Evolutionary conservation across 208 protist species (phyloP), one percentile per base, ranked within the genome.

Genomic region (Tritrichomonas musculus): DNA sequence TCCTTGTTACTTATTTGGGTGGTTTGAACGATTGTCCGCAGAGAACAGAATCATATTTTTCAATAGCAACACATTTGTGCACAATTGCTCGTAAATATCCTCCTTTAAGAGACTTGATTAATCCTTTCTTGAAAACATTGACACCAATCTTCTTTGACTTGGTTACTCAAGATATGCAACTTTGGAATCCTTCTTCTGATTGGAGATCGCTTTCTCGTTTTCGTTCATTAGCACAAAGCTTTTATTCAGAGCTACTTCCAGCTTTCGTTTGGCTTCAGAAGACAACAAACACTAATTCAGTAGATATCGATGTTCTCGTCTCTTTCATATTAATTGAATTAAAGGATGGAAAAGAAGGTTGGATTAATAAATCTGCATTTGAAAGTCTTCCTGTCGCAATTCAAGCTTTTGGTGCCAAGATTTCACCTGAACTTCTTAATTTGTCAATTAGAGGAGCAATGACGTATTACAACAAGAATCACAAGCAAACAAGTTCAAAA

Each of bases 271-370:
- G 77, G 77, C 47, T 88, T 2, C 77, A 88, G 17, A 88, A 11
- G 9, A 57, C 39, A 27, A 36, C 47, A 11, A n/a, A 88, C 9
- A 57, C 47, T 20, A n/a, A n/a, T n/a, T 5, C 57, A 20, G 57
- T 88, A 33, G 41, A 49, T 36, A 53, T 39, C n/a, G 27, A 88
- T 39, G 30, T 88, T 88, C 41, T 88, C 11, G 36, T 57, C 39
- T 88, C 77, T 20, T 88, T 88, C 47, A 44, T 88, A 39, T 57
- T 88, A n/a, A 57, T 88, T 0, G 77, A 88, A 88, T n/a, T 88
- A 1, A 53, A 8, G 0, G 2, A 30, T 5, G 8, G 8, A 9
- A 88, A 36, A 57, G 77, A 88, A 20, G 33, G 33, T 39, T 88
- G 41, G 47, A n/a, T 88, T 1, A 17, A 9, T 5, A 14, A 88